These are phyloP conservation scores for Austroboletus olivaceoglutinosus DNA, from an alignment of 1,284 basidiomycete genomes.

Conservation along the genomic window DNA sequence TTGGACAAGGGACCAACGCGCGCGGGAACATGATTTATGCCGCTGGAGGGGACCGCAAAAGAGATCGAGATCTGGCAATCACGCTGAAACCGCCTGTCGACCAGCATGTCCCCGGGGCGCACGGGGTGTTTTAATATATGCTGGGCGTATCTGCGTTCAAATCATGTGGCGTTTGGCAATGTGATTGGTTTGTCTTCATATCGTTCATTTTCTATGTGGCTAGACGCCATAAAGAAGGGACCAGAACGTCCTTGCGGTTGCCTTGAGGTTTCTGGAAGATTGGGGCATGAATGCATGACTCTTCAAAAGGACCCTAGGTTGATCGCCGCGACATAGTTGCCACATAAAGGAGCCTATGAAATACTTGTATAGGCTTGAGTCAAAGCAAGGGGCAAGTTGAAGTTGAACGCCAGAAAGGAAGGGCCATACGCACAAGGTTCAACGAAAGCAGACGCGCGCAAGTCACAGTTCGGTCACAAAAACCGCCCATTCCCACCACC, in stretches of 20 bases:
- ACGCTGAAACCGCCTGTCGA: slow-evolving; percentile 4
- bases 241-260: background rate
- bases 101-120: background rate
- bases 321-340: slow-evolving; percentile 1
- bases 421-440: no score
- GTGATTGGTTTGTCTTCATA: background rate
- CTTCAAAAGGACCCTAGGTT: background rate
- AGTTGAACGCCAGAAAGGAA: no score
- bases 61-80: background rate
- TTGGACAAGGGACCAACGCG: background rate
- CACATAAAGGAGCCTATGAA: no score
- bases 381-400: no score
- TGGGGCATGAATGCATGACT: slow-evolving; percentile 2
- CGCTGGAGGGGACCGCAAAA: background rate
- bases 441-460: no score
- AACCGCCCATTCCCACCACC: no score
- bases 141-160: slow-evolving; percentile 1
- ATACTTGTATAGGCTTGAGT: no score
- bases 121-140: background rate
- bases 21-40: slow-evolving; percentile 2
- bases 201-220: background rate
- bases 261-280: slow-evolving; percentile 6
- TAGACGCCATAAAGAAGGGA: background rate
- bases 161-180: slow-evolving; percentile 7
- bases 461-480: no score